These are phyloP conservation scores for Fraxinus baroniana DNA, from an alignment of 305 asterid species.

Conservation along the genomic window DNA sequence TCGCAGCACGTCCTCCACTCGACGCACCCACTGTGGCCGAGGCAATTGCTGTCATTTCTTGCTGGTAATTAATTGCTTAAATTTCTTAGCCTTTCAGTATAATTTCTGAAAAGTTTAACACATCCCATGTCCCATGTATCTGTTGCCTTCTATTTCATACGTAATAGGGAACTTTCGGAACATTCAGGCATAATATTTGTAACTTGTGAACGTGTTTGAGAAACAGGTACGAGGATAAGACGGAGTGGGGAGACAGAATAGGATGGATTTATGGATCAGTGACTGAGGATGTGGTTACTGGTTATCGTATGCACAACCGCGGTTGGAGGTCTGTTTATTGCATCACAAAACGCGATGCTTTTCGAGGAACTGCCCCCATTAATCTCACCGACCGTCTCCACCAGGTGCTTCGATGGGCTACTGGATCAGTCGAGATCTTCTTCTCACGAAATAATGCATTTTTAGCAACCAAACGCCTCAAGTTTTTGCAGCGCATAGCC, in stretches of 20 bases:
- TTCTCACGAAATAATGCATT: constrained; percentile 81
- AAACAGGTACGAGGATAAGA: constrained; percentile 83
- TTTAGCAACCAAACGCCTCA: constrained; percentile 78
- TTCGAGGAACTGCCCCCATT: constrained; percentile 94
- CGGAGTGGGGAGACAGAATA: constrained; percentile 97
- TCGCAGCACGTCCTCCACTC: constrained; percentile 66
- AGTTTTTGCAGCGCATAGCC: constrained; percentile 86
- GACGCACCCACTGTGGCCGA: constrained; percentile 98
- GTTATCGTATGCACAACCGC: constrained; percentile 99
- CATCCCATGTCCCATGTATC: too few species aligned
- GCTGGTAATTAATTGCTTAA: constrained; percentile 55
- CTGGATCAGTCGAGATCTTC: constrained; percentile 97
- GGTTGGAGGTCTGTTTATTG: constrained; percentile 97
- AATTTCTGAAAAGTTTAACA: too few species aligned
- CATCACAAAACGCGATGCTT: constrained; percentile 93
- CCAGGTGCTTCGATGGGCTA: constrained; percentile 98
- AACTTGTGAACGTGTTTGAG: background rate
- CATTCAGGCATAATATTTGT: background rate
- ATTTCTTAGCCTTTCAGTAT: background rate
- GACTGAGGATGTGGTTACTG: constrained; percentile 96
- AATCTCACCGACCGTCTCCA: constrained; percentile 94
- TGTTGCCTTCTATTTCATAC: too few species aligned
- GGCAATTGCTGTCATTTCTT: constrained; percentile 93
- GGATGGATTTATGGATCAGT: constrained; percentile 99
- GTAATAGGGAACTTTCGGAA: too few species aligned